These are phyloP conservation scores for Lentinus tigrinus DNA, from an alignment of 768 basidiomycete species.

Conservation along the genomic window DNA sequence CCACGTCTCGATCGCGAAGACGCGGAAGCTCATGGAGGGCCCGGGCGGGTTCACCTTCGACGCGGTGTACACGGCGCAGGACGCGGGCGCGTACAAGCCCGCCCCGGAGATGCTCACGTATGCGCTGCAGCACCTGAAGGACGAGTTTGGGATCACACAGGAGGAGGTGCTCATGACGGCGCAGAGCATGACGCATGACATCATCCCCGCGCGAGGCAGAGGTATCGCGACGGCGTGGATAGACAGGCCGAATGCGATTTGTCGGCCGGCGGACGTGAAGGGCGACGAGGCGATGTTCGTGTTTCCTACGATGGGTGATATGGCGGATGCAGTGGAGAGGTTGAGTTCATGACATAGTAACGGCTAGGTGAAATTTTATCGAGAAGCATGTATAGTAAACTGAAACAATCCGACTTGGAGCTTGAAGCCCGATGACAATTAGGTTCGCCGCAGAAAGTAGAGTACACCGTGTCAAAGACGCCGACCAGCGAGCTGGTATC, in stretches of 20 bases:
- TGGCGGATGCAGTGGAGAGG: conserved; percentile 58
- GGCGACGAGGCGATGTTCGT: conserved; percentile 26
- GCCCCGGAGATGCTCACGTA: conserved; percentile 52
- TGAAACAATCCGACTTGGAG: too few relatives aligned
- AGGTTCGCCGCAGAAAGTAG: too few relatives aligned
- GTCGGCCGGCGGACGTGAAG: conserved; percentile 37
- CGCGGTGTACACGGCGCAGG: conserved; percentile 68
- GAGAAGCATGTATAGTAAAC: neutral
- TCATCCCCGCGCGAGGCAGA: conserved; percentile 56
- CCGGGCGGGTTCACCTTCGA: conserved; percentile 55
- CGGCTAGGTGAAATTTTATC: neutral
- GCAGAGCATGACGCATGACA: conserved; percentile 66
- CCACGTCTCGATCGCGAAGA: conserved; percentile 56
- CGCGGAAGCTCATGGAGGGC: conserved; percentile 49
- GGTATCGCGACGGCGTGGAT: conserved; percentile 67
- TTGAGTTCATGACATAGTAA: conserved; percentile 19
- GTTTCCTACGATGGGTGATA: conserved; percentile 57
- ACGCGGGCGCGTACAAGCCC: conserved; percentile 74
- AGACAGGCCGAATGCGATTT: conserved; percentile 44
- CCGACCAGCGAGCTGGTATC: too few relatives aligned
- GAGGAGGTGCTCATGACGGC: conserved; percentile 65
- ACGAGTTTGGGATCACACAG: conserved; percentile 29
- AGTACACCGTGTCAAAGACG: too few relatives aligned
- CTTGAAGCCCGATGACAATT: too few relatives aligned
- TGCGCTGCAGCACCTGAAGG: conserved; percentile 40